Evolutionary conservation across 768 basidiomycete genomes (phyloP), one percentile per base, ranked within the genome.

Genomic region (Favolaschia claudopus): DNA sequence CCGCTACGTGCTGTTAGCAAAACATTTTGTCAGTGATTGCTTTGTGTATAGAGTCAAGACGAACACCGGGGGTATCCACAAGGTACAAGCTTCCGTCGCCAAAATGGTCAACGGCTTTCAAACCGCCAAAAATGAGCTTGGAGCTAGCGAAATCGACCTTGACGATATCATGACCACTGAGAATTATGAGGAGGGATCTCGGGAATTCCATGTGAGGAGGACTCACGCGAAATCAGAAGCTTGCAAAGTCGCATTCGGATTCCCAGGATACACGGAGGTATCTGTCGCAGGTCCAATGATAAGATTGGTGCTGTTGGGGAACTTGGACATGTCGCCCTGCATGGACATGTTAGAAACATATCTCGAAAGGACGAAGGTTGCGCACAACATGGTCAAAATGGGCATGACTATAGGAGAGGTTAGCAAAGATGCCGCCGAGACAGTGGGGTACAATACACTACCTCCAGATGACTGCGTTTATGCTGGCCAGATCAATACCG

Each of bases 301-400:
- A 17, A 67, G 50, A 1, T 24, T 22, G 0, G 65, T 67, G 33
- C 44, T 34, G 43, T 60, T 47, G 3, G 63, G 63, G 43, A 67
- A 67, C 32, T 62, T 64, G 0, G 59, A 52, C 65, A 67, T 64
- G 45, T 67, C 65, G 1, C 60, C 60, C 47, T 54, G 31, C 17
- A 2, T 29, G 12, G 14, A 38, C 7, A 29, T n/a, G 24, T 17
- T 7, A 22, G 25, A 32, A 8, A 45, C 4, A 36, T 34, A 12
- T 19, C 7, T 1, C 7, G 22, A 6, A 48, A 39, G 10, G 24
- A 15, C 10, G 1, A 12, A 34, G 27, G 37, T 8, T 28, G 4
- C 29, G n/a, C n/a, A 42, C 51, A 2, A 53, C 15, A 29, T 53
- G 51, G 27, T 53, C 51, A 28, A 58, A 50, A 12, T 38, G 48